Base-by-base conservation (phyloP, 208 protist genomes). In the Crithidia sp. region DNA sequence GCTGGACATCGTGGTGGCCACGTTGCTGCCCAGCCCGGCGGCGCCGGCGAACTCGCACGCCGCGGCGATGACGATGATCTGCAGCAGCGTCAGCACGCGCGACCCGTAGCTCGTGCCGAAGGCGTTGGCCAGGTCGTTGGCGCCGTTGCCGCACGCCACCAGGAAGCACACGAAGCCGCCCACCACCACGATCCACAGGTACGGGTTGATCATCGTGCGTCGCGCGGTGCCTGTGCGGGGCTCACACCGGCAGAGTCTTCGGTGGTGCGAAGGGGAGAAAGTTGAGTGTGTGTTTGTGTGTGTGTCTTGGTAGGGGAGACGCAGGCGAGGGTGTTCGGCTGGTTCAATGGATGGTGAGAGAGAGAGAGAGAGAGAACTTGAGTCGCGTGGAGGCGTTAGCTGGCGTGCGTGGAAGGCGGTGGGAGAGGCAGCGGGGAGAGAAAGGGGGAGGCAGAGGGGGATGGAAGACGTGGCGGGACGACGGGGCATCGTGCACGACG, bases 91-190 rank as follows among this genome's bases (percentile, higher is more conserved):
- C 41, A 96, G 74, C n/a, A 90, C 79, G 28, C 81, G 77, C 8
- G 84, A 68, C 54, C 90, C 91, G 69, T 95, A 91, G 57, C 77
- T 87, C n/a, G 91, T 96, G 43, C 84, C 93, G 70, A 97, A 95
- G 73, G 91, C 84, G 79, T 97, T 97, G 70, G 88, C 88, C 41
- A 97, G 87, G 68, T 97, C 93, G 53, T 97, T 97, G 28, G 88
- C 87, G 36, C 93, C 93, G 59, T 93, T 90, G 39, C 85, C 91
- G 61, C 77, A 84, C 41, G 80, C 87, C 49, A 88, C 79, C n/a
- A 94, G 72, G 77, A 96, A 93, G 55, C 82, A 68, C 28, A 92
- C 58, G 49, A 96, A 82, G 57, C 79, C 85, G 53, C 83, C 79
- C 17, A 92, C 77, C 57, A 93, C 65, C n/a, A 87, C 76, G 47